Evolutionary conservation across 2,329 filamentous ascomycete species (phyloP).

Genomic region (Trichocomaceae sp.): DNA sequence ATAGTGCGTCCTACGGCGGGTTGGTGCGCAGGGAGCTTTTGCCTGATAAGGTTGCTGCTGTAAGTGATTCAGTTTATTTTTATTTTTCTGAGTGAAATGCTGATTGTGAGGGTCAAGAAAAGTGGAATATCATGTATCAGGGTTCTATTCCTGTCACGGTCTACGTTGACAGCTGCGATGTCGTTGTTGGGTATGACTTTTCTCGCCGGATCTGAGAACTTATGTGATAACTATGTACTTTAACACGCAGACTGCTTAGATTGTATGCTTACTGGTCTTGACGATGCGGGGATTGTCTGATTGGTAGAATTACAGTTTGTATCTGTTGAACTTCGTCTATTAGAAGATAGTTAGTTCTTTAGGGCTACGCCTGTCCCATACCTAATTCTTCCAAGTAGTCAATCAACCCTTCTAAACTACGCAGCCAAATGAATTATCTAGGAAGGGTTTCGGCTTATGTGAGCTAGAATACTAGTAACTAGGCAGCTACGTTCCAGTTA

Average conservation of each 20-base stretch:
- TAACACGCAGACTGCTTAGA: background rate
- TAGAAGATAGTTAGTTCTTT: too few species aligned
- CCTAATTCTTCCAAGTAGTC: too few species aligned
- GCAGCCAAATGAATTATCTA: background rate
- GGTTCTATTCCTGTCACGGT: slow-evolving; percentile 31
- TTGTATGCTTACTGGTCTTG: background rate
- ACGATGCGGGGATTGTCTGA: background rate
- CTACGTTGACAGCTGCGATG: slow-evolving; percentile 28
- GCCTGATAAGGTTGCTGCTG: background rate
- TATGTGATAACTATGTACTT: slow-evolving; percentile 8
- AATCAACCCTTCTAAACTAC: too few species aligned
- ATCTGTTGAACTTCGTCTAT: too few species aligned
- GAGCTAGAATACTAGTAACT: too few species aligned
- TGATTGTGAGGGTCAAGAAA: background rate
- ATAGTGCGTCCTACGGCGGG: slow-evolving; percentile 18
- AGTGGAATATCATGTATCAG: slow-evolving; percentile 36
- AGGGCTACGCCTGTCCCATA: too few species aligned
- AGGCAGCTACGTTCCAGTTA: too few species aligned
- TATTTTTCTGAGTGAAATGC: slow-evolving; percentile 13
- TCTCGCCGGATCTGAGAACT: slow-evolving; percentile 5
- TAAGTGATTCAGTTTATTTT: background rate
- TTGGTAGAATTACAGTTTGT: too few species aligned
- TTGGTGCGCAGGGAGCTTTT: slow-evolving; percentile 16
- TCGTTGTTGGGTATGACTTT: slow-evolving; percentile 35
- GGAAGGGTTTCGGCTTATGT: too few species aligned